phyloP scores from a whole-genome alignment of 106 monocot genomes.

The Dendrobium huoshanense region DNA sequence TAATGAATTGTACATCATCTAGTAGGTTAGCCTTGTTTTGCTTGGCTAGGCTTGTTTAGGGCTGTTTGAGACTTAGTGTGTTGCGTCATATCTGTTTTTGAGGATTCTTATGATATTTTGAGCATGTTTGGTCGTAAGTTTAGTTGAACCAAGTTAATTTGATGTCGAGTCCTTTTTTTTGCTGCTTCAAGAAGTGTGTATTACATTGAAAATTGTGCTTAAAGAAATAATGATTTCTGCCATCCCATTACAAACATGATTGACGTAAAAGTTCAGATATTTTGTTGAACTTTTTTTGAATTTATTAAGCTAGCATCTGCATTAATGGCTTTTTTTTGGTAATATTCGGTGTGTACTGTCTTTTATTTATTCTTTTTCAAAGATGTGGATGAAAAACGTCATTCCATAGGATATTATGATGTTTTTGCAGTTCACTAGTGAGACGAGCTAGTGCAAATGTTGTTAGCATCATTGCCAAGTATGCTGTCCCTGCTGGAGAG shows the following conservation, averaged over 20 bases:
- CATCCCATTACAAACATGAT: background rate
- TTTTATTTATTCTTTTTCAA: background rate
- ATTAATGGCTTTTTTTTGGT: background rate
- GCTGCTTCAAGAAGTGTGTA: background rate
- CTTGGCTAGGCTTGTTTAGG: background rate
- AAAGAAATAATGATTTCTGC: background rate
- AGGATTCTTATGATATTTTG: background rate
- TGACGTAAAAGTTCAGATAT: background rate
- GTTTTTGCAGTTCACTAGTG: conserved; percentile 61
- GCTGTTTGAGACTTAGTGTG: background rate
- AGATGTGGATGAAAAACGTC: background rate
- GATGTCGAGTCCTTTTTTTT: background rate
- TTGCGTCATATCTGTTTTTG: background rate
- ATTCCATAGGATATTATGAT: background rate
- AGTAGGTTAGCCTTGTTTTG: background rate
- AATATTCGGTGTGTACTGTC: background rate
- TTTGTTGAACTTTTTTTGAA: background rate
- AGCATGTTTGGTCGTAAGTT: background rate
- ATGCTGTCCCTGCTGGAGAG: conserved; percentile 92
- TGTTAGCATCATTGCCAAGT: conserved; percentile 91
- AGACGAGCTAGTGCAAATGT: conserved; percentile 87
- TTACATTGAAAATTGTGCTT: background rate
- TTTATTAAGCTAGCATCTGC: background rate
- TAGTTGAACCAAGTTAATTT: background rate
- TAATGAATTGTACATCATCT: background rate